These are phyloP conservation scores for Berkeleyomyces rouxiae DNA, from an alignment of 2,329 filamentous ascomycete genomes.

Conservation along the genomic window DNA sequence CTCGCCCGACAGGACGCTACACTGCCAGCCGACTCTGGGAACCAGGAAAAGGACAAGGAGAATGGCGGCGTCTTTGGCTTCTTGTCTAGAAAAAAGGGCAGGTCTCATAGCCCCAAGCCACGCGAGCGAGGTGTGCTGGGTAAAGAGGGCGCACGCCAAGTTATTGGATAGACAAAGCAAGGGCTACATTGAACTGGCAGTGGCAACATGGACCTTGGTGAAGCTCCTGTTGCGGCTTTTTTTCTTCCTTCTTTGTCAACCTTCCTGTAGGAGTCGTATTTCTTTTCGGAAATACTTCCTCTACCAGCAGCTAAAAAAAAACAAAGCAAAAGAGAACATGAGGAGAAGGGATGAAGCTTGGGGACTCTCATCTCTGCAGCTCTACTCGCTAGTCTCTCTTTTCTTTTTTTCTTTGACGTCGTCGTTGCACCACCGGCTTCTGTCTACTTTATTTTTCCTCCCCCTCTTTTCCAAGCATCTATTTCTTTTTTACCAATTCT, in stretches of 20 bases:
- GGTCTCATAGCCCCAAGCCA: constrained; percentile 83
- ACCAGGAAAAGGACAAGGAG: constrained; percentile 33
- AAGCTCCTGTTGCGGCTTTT: not conserved
- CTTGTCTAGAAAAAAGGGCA: constrained; percentile 72
- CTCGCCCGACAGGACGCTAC: constrained; percentile 71
- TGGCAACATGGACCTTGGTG: not conserved
- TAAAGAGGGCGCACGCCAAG: constrained; percentile 79
- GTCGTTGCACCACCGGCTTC: not conserved
- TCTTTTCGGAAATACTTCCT: no score
- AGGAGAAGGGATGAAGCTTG: no score
- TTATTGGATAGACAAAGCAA: constrained; percentile 40
- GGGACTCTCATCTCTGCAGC: no score
- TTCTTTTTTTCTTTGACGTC: not conserved
- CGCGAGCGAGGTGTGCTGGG: constrained; percentile 86
- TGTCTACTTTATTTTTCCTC: not conserved
- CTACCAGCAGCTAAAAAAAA: no score
- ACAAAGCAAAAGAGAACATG: no score
- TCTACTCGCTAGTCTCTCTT: not conserved
- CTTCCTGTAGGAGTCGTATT: no score
- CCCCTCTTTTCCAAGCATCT: not conserved
- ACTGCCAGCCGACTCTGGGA: constrained; percentile 48
- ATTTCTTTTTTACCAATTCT: not conserved
- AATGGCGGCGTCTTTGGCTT: constrained; percentile 83
- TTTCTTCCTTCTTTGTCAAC: not conserved
- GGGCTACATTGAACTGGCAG: not conserved